Evolutionary conservation across 148 eudicot species (phyloP).

Genomic region (Nepenthes gracilis): DNA sequence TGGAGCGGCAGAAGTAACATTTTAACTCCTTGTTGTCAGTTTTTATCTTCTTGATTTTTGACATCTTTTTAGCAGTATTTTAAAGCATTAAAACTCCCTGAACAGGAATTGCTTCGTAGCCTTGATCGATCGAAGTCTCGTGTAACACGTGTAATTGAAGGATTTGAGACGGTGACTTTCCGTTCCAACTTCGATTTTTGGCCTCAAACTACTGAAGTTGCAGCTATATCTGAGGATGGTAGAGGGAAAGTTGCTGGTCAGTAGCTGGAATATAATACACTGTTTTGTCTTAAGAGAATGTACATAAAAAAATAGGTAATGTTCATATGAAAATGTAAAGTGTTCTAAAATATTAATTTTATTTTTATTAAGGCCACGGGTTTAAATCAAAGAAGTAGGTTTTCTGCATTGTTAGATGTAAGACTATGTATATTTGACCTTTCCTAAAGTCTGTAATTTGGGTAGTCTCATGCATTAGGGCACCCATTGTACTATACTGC

Average conservation of each 20-base stretch:
- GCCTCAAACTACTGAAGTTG: slow-evolving; percentile 55
- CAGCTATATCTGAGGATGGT: slow-evolving; percentile 70
- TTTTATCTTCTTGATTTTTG: background rate
- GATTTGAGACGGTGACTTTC: slow-evolving; percentile 73
- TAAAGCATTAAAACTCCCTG: slow-evolving; percentile 1
- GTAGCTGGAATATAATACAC: slow-evolving; percentile 10
- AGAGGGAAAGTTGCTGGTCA: slow-evolving; percentile 96
- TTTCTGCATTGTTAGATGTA: too few relatives aligned
- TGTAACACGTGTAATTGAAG: slow-evolving; percentile 67
- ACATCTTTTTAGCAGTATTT: background rate
- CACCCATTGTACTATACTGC: too few relatives aligned
- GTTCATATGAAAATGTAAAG: too few relatives aligned
- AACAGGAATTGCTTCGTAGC: slow-evolving; percentile 56
- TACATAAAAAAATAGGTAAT: too few relatives aligned
- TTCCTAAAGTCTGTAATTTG: too few relatives aligned
- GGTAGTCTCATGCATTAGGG: too few relatives aligned
- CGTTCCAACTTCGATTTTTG: slow-evolving; percentile 60
- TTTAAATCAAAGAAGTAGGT: too few relatives aligned
- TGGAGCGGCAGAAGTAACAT: slow-evolving; percentile 64
- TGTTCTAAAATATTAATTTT: too few relatives aligned
- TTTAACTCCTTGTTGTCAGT: background rate
- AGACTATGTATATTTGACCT: too few relatives aligned
- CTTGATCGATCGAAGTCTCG: slow-evolving; percentile 60
- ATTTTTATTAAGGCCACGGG: too few relatives aligned
- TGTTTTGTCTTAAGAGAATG: too few relatives aligned